Evolutionary conservation across 2,329 filamentous ascomycete species (phyloP).

Genomic region (Stagonosporopsis tanaceti): DNA sequence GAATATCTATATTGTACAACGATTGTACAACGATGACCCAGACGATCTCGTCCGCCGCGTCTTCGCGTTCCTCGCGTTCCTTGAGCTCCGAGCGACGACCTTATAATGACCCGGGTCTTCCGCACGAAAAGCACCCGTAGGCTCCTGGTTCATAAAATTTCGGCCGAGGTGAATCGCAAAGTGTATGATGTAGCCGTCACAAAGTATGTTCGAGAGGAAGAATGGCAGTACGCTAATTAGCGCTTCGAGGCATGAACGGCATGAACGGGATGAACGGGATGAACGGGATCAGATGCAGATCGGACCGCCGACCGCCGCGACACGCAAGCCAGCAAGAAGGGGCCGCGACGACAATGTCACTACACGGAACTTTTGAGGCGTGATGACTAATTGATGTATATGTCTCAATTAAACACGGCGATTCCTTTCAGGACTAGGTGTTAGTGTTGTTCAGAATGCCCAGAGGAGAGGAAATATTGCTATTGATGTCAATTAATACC

Average conservation of each 20-base stretch:
- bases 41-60: neutral
- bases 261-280: no score
- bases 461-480: no score
- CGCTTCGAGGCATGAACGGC: no score
- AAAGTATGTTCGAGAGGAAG: neutral
- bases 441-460: no score
- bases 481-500: neutral
- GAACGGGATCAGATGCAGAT: neutral
- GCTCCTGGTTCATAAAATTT: neutral
- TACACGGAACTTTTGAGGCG: neutral
- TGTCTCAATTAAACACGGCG: neutral
- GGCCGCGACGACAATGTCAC: neutral
- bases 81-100: neutral
- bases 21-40: constrained; percentile 1
- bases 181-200: neutral
- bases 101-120: neutral
- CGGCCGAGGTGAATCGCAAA: constrained; percentile 5
- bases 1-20: constrained; percentile 2
- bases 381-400: neutral
- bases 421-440: no score
- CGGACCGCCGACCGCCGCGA: neutral
- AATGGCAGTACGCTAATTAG: neutral
- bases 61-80: constrained; percentile 5
- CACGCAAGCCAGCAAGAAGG: neutral
- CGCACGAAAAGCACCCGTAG: constrained; percentile 3